These are phyloP conservation scores for Verticillium klebahnii DNA, from an alignment of 2,329 filamentous ascomycete genomes.

Conservation along the genomic window DNA sequence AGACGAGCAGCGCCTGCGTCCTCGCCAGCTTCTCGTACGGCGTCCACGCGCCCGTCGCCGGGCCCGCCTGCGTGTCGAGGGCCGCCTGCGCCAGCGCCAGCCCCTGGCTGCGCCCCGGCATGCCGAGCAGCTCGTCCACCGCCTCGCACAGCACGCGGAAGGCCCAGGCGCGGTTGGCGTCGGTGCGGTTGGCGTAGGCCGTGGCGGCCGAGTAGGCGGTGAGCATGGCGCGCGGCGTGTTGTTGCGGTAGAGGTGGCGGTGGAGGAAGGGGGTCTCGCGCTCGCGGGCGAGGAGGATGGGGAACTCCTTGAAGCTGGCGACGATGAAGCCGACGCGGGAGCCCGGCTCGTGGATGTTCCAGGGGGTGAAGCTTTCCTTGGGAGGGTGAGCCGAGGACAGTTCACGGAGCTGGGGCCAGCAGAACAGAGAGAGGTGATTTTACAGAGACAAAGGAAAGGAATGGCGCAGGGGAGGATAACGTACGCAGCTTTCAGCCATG, in stretches of 20 bases:
- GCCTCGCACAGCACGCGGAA: conserved; percentile 33
- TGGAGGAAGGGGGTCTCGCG: conserved; percentile 38
- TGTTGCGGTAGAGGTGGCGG: conserved; percentile 32
- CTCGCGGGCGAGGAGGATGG: conserved; percentile 27
- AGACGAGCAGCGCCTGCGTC: conserved; percentile 35
- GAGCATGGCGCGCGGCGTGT: conserved; percentile 33
- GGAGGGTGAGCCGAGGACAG: neutral
- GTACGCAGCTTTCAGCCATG: neutral
- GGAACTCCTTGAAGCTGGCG: conserved; percentile 24
- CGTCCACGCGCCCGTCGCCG: conserved; percentile 7
- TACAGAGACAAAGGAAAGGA: neutral
- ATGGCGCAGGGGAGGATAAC: neutral
- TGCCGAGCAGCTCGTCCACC: conserved; percentile 27
- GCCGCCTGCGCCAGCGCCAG: neutral
- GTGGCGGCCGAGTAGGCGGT: conserved; percentile 33
- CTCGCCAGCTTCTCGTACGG: conserved; percentile 35
- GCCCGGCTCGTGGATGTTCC: conserved; percentile 28
- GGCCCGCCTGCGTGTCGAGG: neutral
- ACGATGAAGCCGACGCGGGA: conserved; percentile 30
- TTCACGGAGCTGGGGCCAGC: no score
- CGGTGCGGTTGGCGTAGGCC: conserved; percentile 31
- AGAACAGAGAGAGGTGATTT: no score
- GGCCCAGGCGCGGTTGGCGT: conserved; percentile 32
- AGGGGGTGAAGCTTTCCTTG: conserved; percentile 7
- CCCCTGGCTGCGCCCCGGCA: conserved; percentile 23